Evolutionary conservation across 2,329 filamentous ascomycete species (phyloP), one percentile per base, ranked within the genome.

Genomic region (Arthroderma sp.): DNA sequence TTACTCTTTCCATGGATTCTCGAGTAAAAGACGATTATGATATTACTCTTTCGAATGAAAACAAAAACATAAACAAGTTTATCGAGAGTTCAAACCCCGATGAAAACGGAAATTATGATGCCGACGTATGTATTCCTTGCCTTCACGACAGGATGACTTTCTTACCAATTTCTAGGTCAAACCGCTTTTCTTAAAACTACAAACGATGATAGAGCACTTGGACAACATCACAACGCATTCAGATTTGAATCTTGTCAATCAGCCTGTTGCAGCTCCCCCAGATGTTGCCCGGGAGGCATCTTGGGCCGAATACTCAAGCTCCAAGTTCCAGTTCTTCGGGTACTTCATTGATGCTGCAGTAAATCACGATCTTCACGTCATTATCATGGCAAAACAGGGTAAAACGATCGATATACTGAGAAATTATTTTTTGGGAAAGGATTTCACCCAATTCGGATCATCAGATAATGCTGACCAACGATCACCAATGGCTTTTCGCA

Each of bases 221-320:
- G 62, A 65, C 49, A 65, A 69, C 48, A 63, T 66, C 11, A 54
- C 61, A 3, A 65, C 62, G 3, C 67, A 70, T 46, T 62, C 66
- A 15, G 67, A 70, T 49, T 51, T 70, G 32, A 68, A 68, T 45
- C 58, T 68, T 5, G 53, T 57, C 1, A 58, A 61, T 6, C 61
- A 65, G 43, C 53, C 65, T n/a, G 59, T 56, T 40, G 56, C 56
- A 10, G 52, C 57, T 6, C 53, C 60, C 8, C 50, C 58, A 2
- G 58, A 64, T 32, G 52, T 62, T 5, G 50, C 55, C 38, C 60
- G 63, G 44, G 60, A 68, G 47, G 63, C 67, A 4, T 55, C 61
- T 4, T 70, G 66, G 62, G 67, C 65, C 4, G 66, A 70, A 44
- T 69, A 69, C 49, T 67, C 64, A 5, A 68, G 67, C 40, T 59